Evolutionary conservation across 2,329 filamentous ascomycete genomes (phyloP).

Genomic region (Huntiella savannae): DNA sequence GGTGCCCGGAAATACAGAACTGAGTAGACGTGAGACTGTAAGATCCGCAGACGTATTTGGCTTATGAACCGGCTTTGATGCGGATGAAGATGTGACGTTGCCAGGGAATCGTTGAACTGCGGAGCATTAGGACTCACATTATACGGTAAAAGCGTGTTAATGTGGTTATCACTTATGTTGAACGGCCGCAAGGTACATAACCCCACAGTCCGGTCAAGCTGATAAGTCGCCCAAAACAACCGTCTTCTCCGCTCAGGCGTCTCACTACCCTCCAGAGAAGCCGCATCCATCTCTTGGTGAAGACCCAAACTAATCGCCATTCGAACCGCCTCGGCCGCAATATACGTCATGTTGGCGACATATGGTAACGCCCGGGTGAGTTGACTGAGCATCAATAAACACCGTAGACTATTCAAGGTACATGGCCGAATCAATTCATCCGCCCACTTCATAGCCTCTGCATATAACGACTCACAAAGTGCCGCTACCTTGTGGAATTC

Average conservation of each 20-base stretch:
- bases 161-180: conserved; percentile 6
- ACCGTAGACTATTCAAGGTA: conserved; percentile 11
- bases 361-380: conserved; percentile 13
- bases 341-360: conserved; percentile 13
- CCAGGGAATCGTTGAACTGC: not conserved
- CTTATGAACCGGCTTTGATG: conserved; percentile 2
- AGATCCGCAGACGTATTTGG: conserved; percentile 4
- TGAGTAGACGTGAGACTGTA: conserved; percentile 7
- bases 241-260: not conserved
- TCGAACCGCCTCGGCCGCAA: conserved; percentile 14
- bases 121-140: not conserved
- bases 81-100: not conserved
- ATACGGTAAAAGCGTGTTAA: conserved; percentile 6
- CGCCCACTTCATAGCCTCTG: conserved; percentile 12
- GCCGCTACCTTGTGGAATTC: conserved; percentile 14
- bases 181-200: conserved; percentile 11
- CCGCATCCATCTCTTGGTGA: conserved; percentile 12
- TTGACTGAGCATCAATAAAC: conserved; percentile 13
- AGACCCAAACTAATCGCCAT: conserved; percentile 14
- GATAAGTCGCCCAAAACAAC: conserved; percentile 10
- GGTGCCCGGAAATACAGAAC: conserved; percentile 1
- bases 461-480: conserved; percentile 13
- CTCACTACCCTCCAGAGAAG: not conserved
- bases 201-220: conserved; percentile 11
- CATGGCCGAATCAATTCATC: conserved; percentile 8